Evolutionary conservation across 2,329 filamentous ascomycete species (phyloP).

Genomic region (Aspergillus pseudoviridinutans): DNA sequence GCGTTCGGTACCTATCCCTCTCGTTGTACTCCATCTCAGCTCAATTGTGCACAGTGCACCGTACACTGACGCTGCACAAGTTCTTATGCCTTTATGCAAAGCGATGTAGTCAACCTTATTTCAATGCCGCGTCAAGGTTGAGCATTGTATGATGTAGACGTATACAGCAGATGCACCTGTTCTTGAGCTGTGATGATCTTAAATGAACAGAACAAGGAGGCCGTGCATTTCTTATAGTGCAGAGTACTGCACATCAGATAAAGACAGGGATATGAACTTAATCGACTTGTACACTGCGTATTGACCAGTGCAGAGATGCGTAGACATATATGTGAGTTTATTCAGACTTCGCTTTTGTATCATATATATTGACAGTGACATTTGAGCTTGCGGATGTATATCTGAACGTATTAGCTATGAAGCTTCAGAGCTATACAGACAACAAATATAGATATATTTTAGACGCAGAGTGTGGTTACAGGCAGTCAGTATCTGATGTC

Average conservation of each 20-base stretch:
- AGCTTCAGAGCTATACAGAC: too few species aligned
- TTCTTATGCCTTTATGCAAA: neutral
- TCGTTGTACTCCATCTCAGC: neutral
- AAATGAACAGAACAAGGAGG: too few species aligned
- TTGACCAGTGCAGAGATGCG: neutral
- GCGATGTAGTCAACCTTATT: neutral
- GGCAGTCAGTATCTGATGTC: too few species aligned
- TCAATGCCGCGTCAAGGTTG: neutral
- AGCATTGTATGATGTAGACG: neutral
- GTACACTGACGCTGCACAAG: neutral
- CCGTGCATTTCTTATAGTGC: too few species aligned
- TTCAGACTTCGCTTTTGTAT: neutral
- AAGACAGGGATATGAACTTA: neutral
- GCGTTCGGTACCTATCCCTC: neutral
- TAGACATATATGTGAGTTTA: neutral
- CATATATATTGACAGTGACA: neutral
- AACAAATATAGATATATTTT: too few species aligned
- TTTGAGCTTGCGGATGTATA: neutral
- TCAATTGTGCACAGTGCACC: neutral
- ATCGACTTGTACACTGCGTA: neutral
- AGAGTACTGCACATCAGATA: neutral
- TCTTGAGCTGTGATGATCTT: neutral
- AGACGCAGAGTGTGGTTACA: too few species aligned
- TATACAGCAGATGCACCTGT: neutral
- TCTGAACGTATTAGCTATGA: too few species aligned